Base-by-base conservation (phyloP, 202 grass and related monocot species). In the Carex sylvatica region DNA sequence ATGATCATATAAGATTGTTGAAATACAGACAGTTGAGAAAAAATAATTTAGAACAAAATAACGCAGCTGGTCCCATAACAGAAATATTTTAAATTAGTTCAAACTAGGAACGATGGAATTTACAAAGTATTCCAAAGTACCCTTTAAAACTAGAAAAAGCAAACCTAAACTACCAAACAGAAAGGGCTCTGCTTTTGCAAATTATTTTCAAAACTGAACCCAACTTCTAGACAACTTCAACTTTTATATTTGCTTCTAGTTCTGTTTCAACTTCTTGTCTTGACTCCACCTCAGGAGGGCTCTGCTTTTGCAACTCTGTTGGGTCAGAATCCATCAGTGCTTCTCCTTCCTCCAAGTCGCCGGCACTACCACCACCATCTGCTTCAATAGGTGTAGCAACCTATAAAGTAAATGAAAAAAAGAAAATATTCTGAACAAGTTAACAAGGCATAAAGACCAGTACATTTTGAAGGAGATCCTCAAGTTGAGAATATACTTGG, bases 281-380 rank as follows among this genome's bases (percentile, higher is more conserved):
- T 6, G 96, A 99, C 31, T 82, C 80, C 46, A 90, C 83, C 64
- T 91, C 91, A 22, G 81, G 76, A 2, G 91, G 92, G 71, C 92
- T 98, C 58, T 80, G 86, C 28, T 99, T 95, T 87, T 87, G 92
- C 19, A 85, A 84, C 30, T 97, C 94, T 4, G 65, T 71, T 0
- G 88, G 88, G 46, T 99, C 91, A 0, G 92, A 99, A 86, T 99
- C 93, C 92, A 99, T 90, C 16, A 87, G 83, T 14, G 92, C 81
- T 15, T 81, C 86, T 51, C 95, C 95, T 88, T 98, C 96, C 87
- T 98, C 96, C 22, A 85, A 90, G n/a, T 95, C 95, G 33, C 61
- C 89, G 14, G 82, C 92, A 24, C 90, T 94, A 53, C 88, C 92
- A 31, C 91, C 90, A 0, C 92, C 90, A 19, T 98, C 90, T 5